Evolutionary conservation across 352 stramenopile species (phyloP), one percentile per base, ranked within the genome.

Genomic region (Pythium graminicola): DNA sequence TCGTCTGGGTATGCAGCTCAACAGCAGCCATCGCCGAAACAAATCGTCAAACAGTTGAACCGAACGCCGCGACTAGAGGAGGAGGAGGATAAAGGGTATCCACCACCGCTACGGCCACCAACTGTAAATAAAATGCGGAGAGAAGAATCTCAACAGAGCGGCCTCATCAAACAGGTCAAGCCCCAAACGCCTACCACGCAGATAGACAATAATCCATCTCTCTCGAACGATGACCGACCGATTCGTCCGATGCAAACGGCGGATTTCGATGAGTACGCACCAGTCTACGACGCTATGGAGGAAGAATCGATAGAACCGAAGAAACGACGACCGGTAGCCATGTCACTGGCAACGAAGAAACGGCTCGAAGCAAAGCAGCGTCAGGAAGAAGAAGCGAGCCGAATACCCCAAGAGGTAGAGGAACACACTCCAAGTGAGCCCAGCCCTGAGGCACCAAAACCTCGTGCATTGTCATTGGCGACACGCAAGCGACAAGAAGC

Each of bases 331-430:
- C 11, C 26, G 2, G 46, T 27, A 10, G 41, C 65, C 7, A 72
- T 79, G 17, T 73, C 69, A 4, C 48, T 77, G 0, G 67, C 73
- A 1, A 82, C 73, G 1, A 64, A 77, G 16, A 91, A 89, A 31
- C 61, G 81, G 1, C 35, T 91, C 1, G 76, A 88, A 49, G 70
- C 78, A 1, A 89, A 86, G 41, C 59, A 71, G 5, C 79, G 81
- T 14, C 67, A 70, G 24, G 69, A 78, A 16, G 35, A 47, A 5
- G 16, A 54, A 8, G 14, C 24, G 10, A 19, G 17, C 16, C 23
- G 31, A 2, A 17, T 14, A 8, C 5, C 9, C 6, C 4, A 41
- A 5, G 33, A 41, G 27, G 36, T 35, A 26, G 44, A 50, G 19
- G 28, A 48, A 26, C 20, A 14, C 17, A 14, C 3, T 10, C 20